These are phyloP conservation scores for Haplosporangium gracile DNA, from an alignment of 192 early-diverging fungal genomes.

Conservation along the genomic window DNA sequence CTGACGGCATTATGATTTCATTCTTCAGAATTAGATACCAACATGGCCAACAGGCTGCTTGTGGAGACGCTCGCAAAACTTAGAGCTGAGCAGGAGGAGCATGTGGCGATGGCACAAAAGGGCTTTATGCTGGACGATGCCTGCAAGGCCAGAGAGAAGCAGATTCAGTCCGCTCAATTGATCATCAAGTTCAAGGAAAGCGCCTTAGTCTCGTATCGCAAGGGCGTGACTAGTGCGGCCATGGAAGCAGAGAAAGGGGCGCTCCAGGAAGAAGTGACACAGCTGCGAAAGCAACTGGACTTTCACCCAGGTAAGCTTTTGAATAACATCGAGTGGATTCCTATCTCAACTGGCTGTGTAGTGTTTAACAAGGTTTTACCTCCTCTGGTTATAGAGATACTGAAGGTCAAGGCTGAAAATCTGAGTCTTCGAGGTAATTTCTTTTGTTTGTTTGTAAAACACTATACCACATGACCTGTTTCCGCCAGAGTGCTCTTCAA, in stretches of 20 bases:
- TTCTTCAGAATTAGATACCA: conserved; percentile 50
- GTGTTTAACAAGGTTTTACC: neutral
- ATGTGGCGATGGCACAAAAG: conserved; percentile 59
- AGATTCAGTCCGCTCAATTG: conserved; percentile 45
- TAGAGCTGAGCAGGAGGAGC: conserved; percentile 64
- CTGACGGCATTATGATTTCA: neutral
- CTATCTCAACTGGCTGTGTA: neutral
- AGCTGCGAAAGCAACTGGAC: conserved; percentile 45
- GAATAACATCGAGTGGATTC: neutral
- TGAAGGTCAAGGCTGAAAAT: conserved; percentile 52
- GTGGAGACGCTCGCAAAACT: conserved; percentile 65
- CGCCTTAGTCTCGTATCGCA: conserved; percentile 35
- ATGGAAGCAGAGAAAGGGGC: conserved; percentile 47
- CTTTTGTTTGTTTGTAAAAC: neutral
- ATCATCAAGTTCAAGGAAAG: conserved; percentile 54
- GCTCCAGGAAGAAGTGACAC: conserved; percentile 38
- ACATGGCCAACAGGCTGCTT: conserved; percentile 58
- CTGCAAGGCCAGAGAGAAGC: conserved; percentile 45
- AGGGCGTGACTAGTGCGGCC: conserved; percentile 33
- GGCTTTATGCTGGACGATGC: conserved; percentile 60
- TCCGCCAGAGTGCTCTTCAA: neutral
- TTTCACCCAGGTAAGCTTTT: conserved; percentile 52
- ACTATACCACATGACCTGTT: neutral
- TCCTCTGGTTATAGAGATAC: conserved; percentile 16
- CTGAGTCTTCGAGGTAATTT: conserved; percentile 37